Base-by-base conservation (phyloP, 1,284 basidiomycete genomes). In the Cystobasidiaceae sp. region DNA sequence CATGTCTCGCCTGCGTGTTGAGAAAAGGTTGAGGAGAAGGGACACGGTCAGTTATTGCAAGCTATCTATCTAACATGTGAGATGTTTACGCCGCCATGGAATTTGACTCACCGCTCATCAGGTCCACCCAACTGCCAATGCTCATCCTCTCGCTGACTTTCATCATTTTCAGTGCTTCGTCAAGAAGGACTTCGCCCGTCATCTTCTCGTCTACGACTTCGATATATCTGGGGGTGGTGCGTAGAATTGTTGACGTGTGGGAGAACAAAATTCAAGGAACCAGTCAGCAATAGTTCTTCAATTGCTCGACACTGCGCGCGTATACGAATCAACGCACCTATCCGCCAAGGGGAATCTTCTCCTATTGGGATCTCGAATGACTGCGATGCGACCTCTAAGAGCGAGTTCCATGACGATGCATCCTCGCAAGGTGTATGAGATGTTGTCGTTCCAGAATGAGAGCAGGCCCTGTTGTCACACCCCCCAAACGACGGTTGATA, bases 361-460 rank as follows among this genome's bases (percentile, higher is more conserved):
- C 48, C 92, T 82, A 71, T 85, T 86, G 4, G 89, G 86, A 75
- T 96, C 92, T 71, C 84, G 83, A 50, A 91, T 86, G 72, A 96
- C 84, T 2, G 89, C 90, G 77, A 97, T 93, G 54, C 93, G 84
- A 69, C 90, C 82, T 45, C 93, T 84, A 15, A 97, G 83, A 0
- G 93, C 92, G 62, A 97, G 86, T 77, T 97, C 93, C 66, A 96
- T 87, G 68, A 97, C 83, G 73, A 97, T 96, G 77, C 93, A 96
- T 3, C 93, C 93, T 19, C 93, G 84, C 1, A 97, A 82, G 13
- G 93, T 91, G 77, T 97, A 97, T 0, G 91, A 94, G 71, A 96
- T 97, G 78, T 94, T 96, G 80, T 97, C 93, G 77, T 97, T 97
- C 92, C 90, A 94, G 77, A 96, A 94, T 0, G 90, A 93, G 19